Evolutionary conservation across 441 rosid species (phyloP).

Genomic region (Breynia disticha): DNA sequence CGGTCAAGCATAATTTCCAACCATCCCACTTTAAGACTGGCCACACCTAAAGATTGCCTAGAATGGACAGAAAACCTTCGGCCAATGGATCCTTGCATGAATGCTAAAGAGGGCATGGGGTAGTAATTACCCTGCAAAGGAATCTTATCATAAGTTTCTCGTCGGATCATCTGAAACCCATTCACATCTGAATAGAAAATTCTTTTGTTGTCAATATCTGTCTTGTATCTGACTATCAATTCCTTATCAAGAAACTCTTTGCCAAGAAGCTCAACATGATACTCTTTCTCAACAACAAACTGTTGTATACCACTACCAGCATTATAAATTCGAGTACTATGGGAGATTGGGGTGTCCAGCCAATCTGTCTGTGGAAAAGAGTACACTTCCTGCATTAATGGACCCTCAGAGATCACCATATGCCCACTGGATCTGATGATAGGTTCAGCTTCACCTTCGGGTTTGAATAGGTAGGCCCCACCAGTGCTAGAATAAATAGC

Average conservation of each 20-base stretch:
- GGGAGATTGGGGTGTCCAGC: conserved; percentile 63
- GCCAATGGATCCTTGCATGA: conserved; percentile 81
- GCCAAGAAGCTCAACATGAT: conserved; percentile 85
- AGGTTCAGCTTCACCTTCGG: conserved; percentile 62
- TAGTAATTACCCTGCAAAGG: conserved; percentile 96
- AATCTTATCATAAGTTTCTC: conserved; percentile 90
- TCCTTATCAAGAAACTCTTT: conserved; percentile 63
- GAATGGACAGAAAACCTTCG: conserved; percentile 78
- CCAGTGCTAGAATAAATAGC: conserved; percentile 64
- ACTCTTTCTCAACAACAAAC: conserved; percentile 69
- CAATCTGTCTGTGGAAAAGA: conserved; percentile 67
- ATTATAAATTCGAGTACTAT: conserved; percentile 63
- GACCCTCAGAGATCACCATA: conserved; percentile 61
- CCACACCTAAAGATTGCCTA: conserved; percentile 78
- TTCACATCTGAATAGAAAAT: conserved; percentile 82
- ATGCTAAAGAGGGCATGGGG: conserved; percentile 93
- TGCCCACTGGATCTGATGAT: conserved; percentile 52
- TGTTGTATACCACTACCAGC: conserved; percentile 54
- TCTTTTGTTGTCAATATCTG: conserved; percentile 56
- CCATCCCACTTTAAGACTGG: conserved; percentile 77
- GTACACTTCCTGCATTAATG: conserved; percentile 69
- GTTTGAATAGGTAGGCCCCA: conserved; percentile 91
- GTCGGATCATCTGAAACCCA: conserved; percentile 96
- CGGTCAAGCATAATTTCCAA: conserved; percentile 95
- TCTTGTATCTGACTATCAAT: conserved; percentile 75